Evolutionary conservation across 2,329 filamentous ascomycete genomes (phyloP), one percentile per base, ranked within the genome.

Genomic region (Xylaria sp.): DNA sequence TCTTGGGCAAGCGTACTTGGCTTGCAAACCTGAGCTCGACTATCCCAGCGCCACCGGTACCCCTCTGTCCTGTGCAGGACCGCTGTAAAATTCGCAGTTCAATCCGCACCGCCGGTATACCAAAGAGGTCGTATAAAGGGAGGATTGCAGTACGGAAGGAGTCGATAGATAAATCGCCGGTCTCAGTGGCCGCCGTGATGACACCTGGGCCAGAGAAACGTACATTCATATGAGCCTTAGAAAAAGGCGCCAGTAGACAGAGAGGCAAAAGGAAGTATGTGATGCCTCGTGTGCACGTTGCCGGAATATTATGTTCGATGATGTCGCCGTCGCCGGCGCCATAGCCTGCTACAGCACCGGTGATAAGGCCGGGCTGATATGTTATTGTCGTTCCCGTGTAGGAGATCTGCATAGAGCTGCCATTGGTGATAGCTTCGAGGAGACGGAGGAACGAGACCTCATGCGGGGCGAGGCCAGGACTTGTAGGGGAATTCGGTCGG

Each of bases 371-470:
- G 0, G 96, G 96, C 71, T 92, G 91, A 81, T 96, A 99, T 42
- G 94, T 90, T 63, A 99, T 87, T 0, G 93, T 94, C 0, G 96
- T 98, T 77, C 96, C 96, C 1, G 94, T 97, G 82, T 97, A 96
- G 11, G 94, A 97, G 73, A 99, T 97, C 76, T 97, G 94, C 82
- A 98, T 93, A 63, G 92, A 90, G 65, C 92, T 92, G 81, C 96
- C 96, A 84, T 99, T 99, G 76, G 96, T 99, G 74, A 99, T 86
- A 72, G 93, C 87, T 80, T 98, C 96, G 76, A 99, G 90, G 20
- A 99, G 91, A 64, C 96, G 94, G 36, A 99, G 87, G 80, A 99
- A 95, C 53, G 96, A 98, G 75, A 98, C 90, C 81, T 99, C 96
- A 82, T 97, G 92, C 55, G 93, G 90, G 61, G 93, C 91, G 61